Conservation (phyloP, 164 flowering plant species). For the Berberis vulgaris region DNA sequence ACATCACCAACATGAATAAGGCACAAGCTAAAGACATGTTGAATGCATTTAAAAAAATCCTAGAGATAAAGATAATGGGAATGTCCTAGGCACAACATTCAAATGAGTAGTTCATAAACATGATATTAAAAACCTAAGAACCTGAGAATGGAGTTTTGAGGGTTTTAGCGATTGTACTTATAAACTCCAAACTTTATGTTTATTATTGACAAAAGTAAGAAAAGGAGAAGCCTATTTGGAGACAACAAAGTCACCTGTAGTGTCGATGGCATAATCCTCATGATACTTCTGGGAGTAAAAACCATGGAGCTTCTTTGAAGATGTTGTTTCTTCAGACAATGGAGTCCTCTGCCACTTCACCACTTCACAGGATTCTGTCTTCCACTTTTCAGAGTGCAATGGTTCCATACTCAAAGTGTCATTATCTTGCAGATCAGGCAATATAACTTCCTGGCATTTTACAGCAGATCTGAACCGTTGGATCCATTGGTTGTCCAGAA, state of each 20-base stretch:
- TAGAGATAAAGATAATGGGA: too few species aligned
- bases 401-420: conserved; percentile 8
- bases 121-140: too few species aligned
- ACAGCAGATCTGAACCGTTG: conserved; percentile 27
- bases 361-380: background rate
- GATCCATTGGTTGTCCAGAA: conserved; percentile 48
- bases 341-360: background rate
- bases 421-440: conserved; percentile 14
- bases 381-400: background rate
- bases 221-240: background rate
- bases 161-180: too few species aligned
- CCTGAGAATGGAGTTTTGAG: too few species aligned
- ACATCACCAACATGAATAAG: too few species aligned
- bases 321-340: background rate
- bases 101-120: too few species aligned
- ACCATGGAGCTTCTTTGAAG: conserved; percentile 1
- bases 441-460: conserved; percentile 13
- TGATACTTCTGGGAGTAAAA: background rate
- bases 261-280: conserved; percentile 19
- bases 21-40: too few species aligned
- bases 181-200: too few species aligned
- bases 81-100: too few species aligned
- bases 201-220: too few species aligned
- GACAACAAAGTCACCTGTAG: conserved; percentile 25
- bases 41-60: too few species aligned